Conservation (phyloP, 176 grass and related monocot species). For the Oryza nivara region DNA sequence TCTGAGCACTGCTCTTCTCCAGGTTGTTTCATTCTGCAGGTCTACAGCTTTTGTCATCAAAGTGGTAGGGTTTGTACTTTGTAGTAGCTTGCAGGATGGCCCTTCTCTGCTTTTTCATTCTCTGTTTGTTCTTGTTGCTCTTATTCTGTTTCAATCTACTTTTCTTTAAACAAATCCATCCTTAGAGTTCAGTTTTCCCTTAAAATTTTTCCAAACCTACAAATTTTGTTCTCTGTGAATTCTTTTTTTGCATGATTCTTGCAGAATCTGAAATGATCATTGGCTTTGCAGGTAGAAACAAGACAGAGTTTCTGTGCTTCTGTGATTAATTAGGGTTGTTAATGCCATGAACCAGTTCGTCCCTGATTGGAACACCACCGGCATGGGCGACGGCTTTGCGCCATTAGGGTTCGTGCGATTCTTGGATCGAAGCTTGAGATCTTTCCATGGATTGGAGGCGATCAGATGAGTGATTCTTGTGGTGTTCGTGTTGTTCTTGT, state of each 20-base stretch:
- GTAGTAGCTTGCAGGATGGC: neutral
- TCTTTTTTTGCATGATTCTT: neutral
- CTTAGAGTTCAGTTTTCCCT: neutral
- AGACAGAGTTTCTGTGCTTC: neutral
- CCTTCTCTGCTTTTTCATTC: neutral
- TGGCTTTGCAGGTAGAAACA: neutral
- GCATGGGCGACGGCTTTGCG: slow-evolving; percentile 43
- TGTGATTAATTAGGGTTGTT: too few species aligned
- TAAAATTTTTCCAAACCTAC: neutral
- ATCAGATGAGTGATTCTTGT: neutral
- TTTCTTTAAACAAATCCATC: neutral
- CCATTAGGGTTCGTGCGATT: slow-evolving; percentile 28
- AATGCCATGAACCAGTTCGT: slow-evolving; percentile 57
- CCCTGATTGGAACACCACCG: slow-evolving; percentile 49
- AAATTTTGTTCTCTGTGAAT: neutral
- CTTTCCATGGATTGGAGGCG: neutral
- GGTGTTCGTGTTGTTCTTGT: neutral
- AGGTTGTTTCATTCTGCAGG: neutral
- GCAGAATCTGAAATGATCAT: neutral
- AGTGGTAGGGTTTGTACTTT: slow-evolving; percentile 1
- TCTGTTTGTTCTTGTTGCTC: neutral
- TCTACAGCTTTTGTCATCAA: neutral
- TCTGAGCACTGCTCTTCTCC: neutral
- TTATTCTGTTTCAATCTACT: neutral
- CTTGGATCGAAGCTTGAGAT: neutral